Percentiles rank a stretch among this genome's conserved stretches.
Conservation (phyloP, 768 basidiomycete genomes). For the Lyophyllum shimeji region DNA sequence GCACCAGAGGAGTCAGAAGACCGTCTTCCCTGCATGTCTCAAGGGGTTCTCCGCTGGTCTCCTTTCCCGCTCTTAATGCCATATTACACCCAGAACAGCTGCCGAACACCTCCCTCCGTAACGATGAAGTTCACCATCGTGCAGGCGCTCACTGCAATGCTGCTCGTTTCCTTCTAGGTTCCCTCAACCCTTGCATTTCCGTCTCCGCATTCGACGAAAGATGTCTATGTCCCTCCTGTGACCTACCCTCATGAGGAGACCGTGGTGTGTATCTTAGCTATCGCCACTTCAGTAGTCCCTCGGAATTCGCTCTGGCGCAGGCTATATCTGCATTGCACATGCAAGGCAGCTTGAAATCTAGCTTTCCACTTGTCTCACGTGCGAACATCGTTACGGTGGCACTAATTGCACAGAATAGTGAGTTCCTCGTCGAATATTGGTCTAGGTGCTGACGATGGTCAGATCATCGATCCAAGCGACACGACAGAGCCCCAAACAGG, state of each 20-base stretch:
- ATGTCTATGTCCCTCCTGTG: no score
- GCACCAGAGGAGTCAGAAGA: no score
- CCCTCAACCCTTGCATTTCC: no score
- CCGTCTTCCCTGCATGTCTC: no score
- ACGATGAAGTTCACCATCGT: no score
- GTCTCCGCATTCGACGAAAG: no score
- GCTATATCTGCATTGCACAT: conserved; percentile 60
- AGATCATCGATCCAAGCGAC: conserved; percentile 53
- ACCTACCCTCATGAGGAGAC: conserved; percentile 26
- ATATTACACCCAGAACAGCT: no score
- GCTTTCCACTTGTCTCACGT: background rate
- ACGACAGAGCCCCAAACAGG: conserved; percentile 57
- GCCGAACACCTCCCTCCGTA: no score
- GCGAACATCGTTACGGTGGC: background rate
- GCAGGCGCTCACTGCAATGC: no score
- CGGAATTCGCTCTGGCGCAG: conserved; percentile 14
- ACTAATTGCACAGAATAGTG: conserved; percentile 49
- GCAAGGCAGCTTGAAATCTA: conserved; percentile 30
- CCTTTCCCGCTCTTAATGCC: no score
- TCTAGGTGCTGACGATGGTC: background rate
- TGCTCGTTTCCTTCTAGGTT: no score
- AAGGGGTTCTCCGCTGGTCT: no score
- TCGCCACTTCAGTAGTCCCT: background rate
- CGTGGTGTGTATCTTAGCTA: conserved; percentile 22
- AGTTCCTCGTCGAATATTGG: conserved; percentile 10